Evolutionary conservation across 164 flowering plant genomes (phyloP).

Genomic region (Santalum album): DNA sequence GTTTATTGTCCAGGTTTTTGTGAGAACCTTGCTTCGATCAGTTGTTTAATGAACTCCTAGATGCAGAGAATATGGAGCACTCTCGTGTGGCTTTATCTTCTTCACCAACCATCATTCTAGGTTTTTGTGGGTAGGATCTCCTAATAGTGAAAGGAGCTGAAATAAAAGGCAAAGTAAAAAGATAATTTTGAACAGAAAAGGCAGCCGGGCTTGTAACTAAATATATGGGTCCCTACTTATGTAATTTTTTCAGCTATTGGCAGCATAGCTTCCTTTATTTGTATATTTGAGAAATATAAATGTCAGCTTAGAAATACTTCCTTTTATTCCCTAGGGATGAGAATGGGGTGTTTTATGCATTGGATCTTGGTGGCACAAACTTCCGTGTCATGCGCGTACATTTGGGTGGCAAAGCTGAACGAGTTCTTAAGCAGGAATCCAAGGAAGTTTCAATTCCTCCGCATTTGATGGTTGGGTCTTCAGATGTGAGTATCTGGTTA

Average conservation of each 20-base stretch:
- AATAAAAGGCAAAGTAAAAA: background rate
- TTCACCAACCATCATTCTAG: background rate
- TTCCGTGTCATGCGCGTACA: constrained; percentile 88
- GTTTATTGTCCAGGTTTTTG: too few species aligned
- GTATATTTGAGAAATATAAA: background rate
- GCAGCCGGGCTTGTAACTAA: too few species aligned
- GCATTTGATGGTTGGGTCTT: constrained; percentile 70
- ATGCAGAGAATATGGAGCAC: background rate
- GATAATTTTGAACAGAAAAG: too few species aligned
- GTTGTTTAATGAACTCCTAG: background rate
- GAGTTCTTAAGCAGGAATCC: constrained; percentile 62
- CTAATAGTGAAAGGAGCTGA: background rate
- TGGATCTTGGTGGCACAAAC: constrained; percentile 98
- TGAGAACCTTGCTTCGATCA: background rate
- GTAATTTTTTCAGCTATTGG: too few species aligned
- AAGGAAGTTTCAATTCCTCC: constrained; percentile 91
- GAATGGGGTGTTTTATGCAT: constrained; percentile 80
- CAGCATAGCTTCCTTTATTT: background rate
- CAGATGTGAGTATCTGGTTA: constrained; percentile 46
- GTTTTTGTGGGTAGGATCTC: background rate
- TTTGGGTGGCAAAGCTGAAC: constrained; percentile 61
- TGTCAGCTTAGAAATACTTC: background rate
- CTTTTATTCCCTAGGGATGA: constrained; percentile 48
- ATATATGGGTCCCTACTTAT: too few species aligned
- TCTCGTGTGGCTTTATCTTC: background rate